These are phyloP conservation scores for Fusarium chlamydosporum DNA, from an alignment of 2,329 filamentous ascomycete species.

Conservation along the genomic window DNA sequence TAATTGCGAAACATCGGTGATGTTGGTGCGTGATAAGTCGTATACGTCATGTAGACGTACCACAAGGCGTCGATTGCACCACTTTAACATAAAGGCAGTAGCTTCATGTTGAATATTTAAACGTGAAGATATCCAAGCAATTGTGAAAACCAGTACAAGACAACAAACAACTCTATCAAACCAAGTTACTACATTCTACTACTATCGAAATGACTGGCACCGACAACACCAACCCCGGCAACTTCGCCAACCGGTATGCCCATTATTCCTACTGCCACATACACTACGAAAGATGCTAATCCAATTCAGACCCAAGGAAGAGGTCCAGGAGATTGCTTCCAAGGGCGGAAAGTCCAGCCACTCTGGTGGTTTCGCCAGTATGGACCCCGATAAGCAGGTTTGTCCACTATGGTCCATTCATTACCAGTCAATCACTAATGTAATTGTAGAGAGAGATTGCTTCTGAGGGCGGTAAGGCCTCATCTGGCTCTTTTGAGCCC, in stretches of 20 bases:
- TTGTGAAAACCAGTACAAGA: neutral
- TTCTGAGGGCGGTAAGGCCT: constrained; percentile 67
- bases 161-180: neutral
- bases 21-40: neutral
- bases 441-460: constrained; percentile 63
- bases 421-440: neutral
- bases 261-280: fast-evolving
- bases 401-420: constrained; percentile 49
- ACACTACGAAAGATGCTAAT: neutral
- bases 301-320: constrained; percentile 56
- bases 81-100: no score
- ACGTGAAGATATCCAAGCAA: fast-evolving
- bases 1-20: neutral
- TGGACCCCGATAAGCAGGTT: constrained; percentile 60
- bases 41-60: constrained; percentile 19
- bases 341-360: constrained; percentile 60
- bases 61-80: neutral
- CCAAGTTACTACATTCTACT: neutral
- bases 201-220: constrained; percentile 40
- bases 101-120: neutral
- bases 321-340: constrained; percentile 60
- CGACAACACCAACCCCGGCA: constrained; percentile 49
- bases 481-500: constrained; percentile 67
- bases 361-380: constrained; percentile 57
- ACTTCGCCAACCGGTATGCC: constrained; percentile 50